Evolutionary conservation across 2,329 filamentous ascomycete species (phyloP), one percentile per base, ranked within the genome.

Genomic region (Fusarium haematococcum): DNA sequence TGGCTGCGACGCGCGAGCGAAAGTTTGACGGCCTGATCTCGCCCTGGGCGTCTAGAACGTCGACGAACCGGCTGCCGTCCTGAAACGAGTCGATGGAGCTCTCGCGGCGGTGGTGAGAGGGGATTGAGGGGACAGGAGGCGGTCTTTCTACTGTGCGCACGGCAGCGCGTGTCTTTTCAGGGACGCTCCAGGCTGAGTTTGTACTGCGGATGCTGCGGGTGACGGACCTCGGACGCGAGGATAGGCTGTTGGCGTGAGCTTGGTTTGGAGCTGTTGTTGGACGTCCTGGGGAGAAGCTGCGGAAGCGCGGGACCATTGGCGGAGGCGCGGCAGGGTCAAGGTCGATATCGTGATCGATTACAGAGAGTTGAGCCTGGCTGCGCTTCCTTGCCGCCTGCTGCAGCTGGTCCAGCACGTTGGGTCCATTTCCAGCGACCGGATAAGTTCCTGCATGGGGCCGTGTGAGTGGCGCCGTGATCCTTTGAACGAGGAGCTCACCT

Each of bases 41-140:
- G 1, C 88, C 88, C 68, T 89, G 87, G 0, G 89, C 90, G 71
- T 91, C 90, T 3, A 91, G 82, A 1, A 92, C 79, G 71, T 91
- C 89, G 56, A 91, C 84, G 65, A 74, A 78, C 0, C 75, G 74
- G 54, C 27, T 18, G 39, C 43, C 74, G 35, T 68, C 62, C 16
- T 68, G 68, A 14, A 61, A 67, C 3, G 76, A 78, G 50, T 75
- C 77, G 16, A 67, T 5, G 8, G 48, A 79, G 56, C 69, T 70
- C 14, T 70, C 64, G 37, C 68, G 77, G 5, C 71, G 73, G 30
- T 76, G 76, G n/a, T 75, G 73, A 4, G 64, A 64, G 0, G 77
- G 75, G 1, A 79, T 77, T 2, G 70, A 59, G 1, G 77, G 77
- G 1, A 79, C 76, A 6, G 77, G 77, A 5, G 77, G 77, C 8